Conservation (phyloP, 1,284 basidiomycete genomes). For the Cutaneotrichosporon cavernicola region DNA sequence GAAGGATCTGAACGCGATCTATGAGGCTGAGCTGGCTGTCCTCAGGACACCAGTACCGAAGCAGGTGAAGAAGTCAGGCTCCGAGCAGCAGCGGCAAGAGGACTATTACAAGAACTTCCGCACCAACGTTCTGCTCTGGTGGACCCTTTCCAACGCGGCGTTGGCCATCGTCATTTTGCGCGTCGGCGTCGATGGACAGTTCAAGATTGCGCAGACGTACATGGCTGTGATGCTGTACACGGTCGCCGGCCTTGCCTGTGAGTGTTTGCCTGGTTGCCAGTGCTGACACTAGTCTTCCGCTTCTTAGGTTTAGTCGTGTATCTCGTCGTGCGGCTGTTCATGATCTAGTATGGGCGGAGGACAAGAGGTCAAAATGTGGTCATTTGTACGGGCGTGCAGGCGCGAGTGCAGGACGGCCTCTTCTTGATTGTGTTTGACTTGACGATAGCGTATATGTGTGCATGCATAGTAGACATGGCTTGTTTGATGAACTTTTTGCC, state of each 20-base stretch:
- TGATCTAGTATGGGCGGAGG: conserved; percentile 64
- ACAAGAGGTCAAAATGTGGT: neutral
- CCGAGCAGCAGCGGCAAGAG: conserved; percentile 73
- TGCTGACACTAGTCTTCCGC: conserved; percentile 60
- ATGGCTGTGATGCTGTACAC: conserved; percentile 57
- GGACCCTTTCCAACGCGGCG: conserved; percentile 78
- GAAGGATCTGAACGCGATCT: conserved; percentile 80
- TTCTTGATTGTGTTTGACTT: neutral
- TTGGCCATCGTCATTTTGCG: conserved; percentile 65
- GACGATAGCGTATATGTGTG: neutral
- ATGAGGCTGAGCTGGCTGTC: conserved; percentile 78
- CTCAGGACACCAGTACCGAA: conserved; percentile 71
- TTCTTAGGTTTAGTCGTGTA: conserved; percentile 76
- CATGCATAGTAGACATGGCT: neutral
- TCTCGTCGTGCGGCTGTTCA: conserved; percentile 75
- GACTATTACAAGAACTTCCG: conserved; percentile 84
- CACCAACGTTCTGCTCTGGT: conserved; percentile 65
- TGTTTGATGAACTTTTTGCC: neutral
- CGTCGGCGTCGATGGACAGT: conserved; percentile 33
- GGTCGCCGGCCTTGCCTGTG: conserved; percentile 72
- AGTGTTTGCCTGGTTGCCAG: neutral
- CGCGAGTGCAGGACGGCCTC: neutral
- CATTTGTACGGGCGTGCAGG: neutral
- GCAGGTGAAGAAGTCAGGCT: conserved; percentile 55
- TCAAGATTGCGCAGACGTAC: conserved; percentile 45